Evolutionary conservation across 495 filamentous ascomycete species (phyloP).

Genomic region (Pseudevernia furfuracea): DNA sequence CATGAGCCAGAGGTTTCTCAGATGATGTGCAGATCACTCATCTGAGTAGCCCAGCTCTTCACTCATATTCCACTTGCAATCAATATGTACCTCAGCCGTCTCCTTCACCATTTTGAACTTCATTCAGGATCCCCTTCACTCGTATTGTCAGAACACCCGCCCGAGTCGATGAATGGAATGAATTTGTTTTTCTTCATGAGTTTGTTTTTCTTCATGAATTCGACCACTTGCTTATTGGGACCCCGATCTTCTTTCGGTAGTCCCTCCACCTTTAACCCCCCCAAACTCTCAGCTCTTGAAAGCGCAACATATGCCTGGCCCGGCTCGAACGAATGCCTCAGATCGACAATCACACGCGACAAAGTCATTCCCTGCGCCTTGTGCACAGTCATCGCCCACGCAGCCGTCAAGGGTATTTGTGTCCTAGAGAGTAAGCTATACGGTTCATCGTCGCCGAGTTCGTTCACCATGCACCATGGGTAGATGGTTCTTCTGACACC

Average conservation of each 20-base stretch:
- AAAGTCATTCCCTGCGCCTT: constrained; percentile 96
- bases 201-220: neutral
- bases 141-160: neutral
- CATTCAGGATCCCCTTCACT: neutral
- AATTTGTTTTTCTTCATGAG: neutral
- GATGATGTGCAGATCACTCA: neutral
- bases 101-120: constrained; percentile 1
- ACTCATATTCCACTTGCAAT: neutral
- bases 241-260: neutral
- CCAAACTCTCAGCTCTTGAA: constrained; percentile 60
- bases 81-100: neutral
- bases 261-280: constrained; percentile 41
- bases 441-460: constrained; percentile 39
- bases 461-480: constrained; percentile 41
- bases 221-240: neutral
- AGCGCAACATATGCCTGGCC: constrained; percentile 83
- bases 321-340: constrained; percentile 88
- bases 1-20: neutral
- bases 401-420: constrained; percentile 79
- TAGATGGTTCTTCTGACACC: constrained; percentile 35
- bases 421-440: constrained; percentile 32
- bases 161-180: neutral
- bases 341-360: constrained; percentile 84
- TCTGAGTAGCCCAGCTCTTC: neutral
- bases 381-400: constrained; percentile 94